Evolutionary conservation across 176 grass and related monocot species (phyloP), one percentile per base, ranked within the genome.

Genomic region (Lolium perenne): DNA sequence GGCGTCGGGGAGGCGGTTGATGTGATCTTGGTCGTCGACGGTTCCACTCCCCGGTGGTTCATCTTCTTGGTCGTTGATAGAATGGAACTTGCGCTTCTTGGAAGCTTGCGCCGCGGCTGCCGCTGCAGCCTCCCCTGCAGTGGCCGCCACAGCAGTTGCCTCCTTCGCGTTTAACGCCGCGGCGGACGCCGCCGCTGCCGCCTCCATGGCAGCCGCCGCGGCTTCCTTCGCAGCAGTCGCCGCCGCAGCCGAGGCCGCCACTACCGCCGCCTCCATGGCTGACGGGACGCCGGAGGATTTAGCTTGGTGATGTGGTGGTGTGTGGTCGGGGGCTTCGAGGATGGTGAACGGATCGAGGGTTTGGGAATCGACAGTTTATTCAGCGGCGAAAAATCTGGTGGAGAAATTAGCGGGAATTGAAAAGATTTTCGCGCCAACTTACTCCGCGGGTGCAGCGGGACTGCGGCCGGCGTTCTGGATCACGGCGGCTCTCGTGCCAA

Each of bases 41-140:
- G 32, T 35, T 35, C 32, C 32, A 35, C 32, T 35, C 32, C 32
- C 32, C 32, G 32, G 32, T 35, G 32, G 32, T 35, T 35, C 32
- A 35, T 35, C 32, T 35, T 35, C 32, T 55, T 55, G 51, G 62
- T 35, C 25, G 62, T 32, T 13, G 64, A 67, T 15, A 2, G 29
- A 12, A 65, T 65, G 62, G 13, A 65, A 65, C 25, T 65, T 65
- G 7, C 25, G 62, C 62, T 65, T 65, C 62, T 65, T 65, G 62
- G 62, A 65, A 22, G 62, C 62, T 16, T 16, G 62, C 1, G 23
- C 2, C 14, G 62, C 62, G 32, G 32, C 32, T 35, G 32, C 32
- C 32, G 32, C 32, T 35, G 32, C 32, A 35, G 32, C 32, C 32
- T 35, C 32, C 32, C 32, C 32, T 35, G 32, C 32, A 35, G 32